Evolutionary conservation across 1,139 yeast genomes (phyloP).

Genomic region (Yamadazyma mexicana): DNA sequence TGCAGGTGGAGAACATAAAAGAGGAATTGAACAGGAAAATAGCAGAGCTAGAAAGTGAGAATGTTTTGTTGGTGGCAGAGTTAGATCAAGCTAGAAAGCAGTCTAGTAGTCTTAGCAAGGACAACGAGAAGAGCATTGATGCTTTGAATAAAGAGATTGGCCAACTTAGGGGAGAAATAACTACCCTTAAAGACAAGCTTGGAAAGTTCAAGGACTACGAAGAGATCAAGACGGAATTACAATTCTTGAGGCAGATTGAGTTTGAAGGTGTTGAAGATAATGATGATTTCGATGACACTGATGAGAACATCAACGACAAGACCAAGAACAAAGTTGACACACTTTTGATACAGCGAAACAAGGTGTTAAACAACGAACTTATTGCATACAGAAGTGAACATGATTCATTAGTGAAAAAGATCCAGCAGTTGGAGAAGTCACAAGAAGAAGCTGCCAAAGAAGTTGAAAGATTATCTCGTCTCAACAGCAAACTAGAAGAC

Average conservation of each 20-base stretch:
- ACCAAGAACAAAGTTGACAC: conserved; percentile 37
- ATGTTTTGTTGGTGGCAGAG: conserved; percentile 62
- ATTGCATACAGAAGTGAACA: conserved; percentile 57
- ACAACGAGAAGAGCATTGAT: conserved; percentile 35
- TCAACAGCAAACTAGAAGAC: conserved; percentile 66
- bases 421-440: conserved; percentile 41
- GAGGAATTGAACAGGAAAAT: conserved; percentile 43
- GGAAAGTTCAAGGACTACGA: conserved; percentile 63
- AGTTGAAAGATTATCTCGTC: conserved; percentile 32
- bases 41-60: conserved; percentile 64
- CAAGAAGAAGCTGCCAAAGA: conserved; percentile 35
- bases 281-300: conserved; percentile 22
- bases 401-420: conserved; percentile 35
- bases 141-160: conserved; percentile 45
- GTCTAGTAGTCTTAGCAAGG: conserved; percentile 30
- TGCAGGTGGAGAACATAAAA: conserved; percentile 31
- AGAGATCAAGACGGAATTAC: conserved; percentile 72
- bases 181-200: conserved; percentile 46
- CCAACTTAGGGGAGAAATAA: conserved; percentile 51
- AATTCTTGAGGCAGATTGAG: conserved; percentile 70
- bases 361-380: conserved; percentile 59
- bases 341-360: conserved; percentile 58
- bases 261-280: conserved; percentile 49
- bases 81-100: conserved; percentile 51
- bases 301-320: conserved; percentile 11